Conservation (phyloP, 164 flowering plant species). For the Sextonia rubra region DNA sequence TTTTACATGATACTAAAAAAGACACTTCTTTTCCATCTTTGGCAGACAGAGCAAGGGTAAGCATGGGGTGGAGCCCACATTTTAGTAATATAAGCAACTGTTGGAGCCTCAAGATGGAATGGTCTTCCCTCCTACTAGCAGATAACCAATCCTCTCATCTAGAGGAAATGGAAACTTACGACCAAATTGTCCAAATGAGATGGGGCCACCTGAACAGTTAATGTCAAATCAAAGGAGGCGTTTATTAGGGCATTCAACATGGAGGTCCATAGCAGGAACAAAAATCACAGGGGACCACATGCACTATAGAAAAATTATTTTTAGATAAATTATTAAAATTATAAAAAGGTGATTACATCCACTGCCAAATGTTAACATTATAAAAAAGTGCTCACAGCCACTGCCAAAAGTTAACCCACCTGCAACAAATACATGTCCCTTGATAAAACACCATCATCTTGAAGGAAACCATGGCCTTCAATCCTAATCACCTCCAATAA, state of each 20-base stretch:
- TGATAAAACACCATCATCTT: slow-evolving; percentile 57
- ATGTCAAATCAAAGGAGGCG: too few species aligned
- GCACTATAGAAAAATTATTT: not conserved
- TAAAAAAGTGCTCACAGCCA: not conserved
- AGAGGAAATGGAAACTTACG: too few species aligned
- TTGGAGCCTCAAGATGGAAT: not conserved
- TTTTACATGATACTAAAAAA: too few species aligned
- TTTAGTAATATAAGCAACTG: not conserved
- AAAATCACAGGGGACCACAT: not conserved
- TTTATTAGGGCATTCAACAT: not conserved
- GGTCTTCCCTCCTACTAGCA: not conserved
- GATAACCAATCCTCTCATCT: too few species aligned
- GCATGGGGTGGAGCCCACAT: not conserved
- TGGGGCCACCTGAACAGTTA: too few species aligned
- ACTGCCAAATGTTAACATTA: not conserved
- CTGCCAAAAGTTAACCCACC: slow-evolving; percentile 27
- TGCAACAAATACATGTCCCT: slow-evolving; percentile 67
- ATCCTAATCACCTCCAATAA: slow-evolving; percentile 72
- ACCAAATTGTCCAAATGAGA: too few species aligned
- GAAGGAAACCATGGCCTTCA: slow-evolving; percentile 65
- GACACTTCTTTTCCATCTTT: too few species aligned
- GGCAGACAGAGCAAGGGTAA: too few species aligned
- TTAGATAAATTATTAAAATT: not conserved
- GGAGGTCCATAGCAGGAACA: not conserved
- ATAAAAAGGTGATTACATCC: not conserved